Percentiles rank a stretch among this genome's conserved stretches.
Conservation (phyloP, 306 rosid genomes). For the Ormosia emarginata region DNA sequence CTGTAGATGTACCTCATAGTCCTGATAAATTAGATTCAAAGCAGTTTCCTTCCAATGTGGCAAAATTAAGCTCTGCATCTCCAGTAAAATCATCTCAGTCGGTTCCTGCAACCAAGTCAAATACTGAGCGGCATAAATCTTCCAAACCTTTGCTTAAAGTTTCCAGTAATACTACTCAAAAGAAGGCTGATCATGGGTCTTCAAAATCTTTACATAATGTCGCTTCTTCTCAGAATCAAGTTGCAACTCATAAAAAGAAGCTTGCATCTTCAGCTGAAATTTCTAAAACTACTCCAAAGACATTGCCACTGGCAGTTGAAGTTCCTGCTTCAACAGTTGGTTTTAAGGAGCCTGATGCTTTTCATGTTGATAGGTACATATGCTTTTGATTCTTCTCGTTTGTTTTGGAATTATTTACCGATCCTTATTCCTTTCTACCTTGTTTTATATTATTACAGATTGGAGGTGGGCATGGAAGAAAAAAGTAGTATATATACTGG, state of each 20-base stretch:
- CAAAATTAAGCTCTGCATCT: conserved; percentile 48
- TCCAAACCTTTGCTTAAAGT: conserved; percentile 47
- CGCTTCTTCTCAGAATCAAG: conserved; percentile 55
- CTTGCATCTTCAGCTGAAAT: conserved; percentile 53
- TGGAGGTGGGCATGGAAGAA: conserved; percentile 51
- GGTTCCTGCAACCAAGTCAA: conserved; percentile 36
- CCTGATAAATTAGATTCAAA: conserved; percentile 50
- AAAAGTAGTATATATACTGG: conserved; percentile 39
- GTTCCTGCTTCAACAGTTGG: conserved; percentile 36
- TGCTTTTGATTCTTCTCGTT: conserved; percentile 1
- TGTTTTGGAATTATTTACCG: background rate
- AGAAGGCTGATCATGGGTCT: conserved; percentile 46
- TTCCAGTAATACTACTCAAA: conserved; percentile 45
- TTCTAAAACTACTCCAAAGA: conserved; percentile 49
- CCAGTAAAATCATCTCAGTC: conserved; percentile 65
- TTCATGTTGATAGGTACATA: conserved; percentile 63
- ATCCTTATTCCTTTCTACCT: background rate
- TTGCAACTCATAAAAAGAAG: conserved; percentile 47
- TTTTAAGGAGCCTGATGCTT: conserved; percentile 47
- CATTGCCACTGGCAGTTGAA: conserved; percentile 45
- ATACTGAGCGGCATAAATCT: conserved; percentile 52
- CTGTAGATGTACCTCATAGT: conserved; percentile 32
- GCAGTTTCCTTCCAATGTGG: conserved; percentile 45
- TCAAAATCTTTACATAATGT: conserved; percentile 41
- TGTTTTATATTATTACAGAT: conserved; percentile 36